phyloP scores from a whole-genome alignment of 495 filamentous ascomycete genomes.

The Aspergillus incahuasiensis region DNA sequence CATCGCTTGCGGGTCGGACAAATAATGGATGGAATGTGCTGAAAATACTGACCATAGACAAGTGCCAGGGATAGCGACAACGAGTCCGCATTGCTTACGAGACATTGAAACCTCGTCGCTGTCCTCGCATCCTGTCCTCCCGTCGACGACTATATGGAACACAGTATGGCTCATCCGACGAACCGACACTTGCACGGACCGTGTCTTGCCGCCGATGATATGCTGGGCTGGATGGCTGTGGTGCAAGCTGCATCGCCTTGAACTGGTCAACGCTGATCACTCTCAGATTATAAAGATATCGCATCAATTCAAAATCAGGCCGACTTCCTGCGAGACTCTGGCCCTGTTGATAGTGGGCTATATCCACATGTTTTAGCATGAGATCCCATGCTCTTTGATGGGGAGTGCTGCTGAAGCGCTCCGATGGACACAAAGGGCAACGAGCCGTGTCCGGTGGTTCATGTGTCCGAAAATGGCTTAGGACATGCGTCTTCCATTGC shows the following conservation, averaged over 20 bases:
- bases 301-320: conserved; percentile 44
- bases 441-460: conserved; percentile 34
- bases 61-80: neutral
- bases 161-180: conserved; percentile 43
- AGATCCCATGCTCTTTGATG: conserved; percentile 32
- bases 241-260: conserved; percentile 41
- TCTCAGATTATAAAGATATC: conserved; percentile 37
- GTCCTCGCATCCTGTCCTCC: conserved; percentile 39
- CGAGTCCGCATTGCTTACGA: conserved; percentile 3
- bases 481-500: conserved; percentile 40
- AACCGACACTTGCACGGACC: conserved; percentile 39
- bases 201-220: conserved; percentile 43
- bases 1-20: neutral
- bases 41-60: neutral
- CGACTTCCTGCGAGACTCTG: conserved; percentile 38
- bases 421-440: conserved; percentile 37
- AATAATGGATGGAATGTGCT: neutral
- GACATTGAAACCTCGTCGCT: conserved; percentile 35
- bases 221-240: conserved; percentile 39
- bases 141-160: conserved; percentile 42
- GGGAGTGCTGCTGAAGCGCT: conserved; percentile 29
- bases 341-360: conserved; percentile 34
- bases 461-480: conserved; percentile 40
- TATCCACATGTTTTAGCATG: conserved; percentile 38
- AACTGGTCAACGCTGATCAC: conserved; percentile 45